A percentile compares a stretch with the other conserved stretches of the same genome.
Evolutionary conservation across 495 filamentous ascomycete genomes (phyloP).

Genomic region (Tuber indicum): DNA sequence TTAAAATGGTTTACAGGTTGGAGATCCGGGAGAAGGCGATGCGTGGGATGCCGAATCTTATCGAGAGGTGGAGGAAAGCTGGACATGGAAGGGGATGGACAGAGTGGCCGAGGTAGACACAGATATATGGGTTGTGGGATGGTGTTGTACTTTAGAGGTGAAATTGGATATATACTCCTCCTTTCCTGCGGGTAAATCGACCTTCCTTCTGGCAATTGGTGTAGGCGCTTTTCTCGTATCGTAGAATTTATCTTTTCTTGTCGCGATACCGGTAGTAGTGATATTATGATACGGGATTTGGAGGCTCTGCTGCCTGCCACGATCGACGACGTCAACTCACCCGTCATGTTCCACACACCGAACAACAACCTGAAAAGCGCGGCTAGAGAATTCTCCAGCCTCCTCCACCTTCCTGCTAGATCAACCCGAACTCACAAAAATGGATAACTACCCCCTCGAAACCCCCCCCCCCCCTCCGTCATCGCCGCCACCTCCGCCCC

Average conservation of each 20-base stretch:
- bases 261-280: no score
- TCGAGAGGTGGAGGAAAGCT: slow-evolving; percentile 85
- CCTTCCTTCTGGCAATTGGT: not conserved
- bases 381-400: not conserved
- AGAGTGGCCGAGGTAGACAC: slow-evolving; percentile 64
- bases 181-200: slow-evolving; percentile 5
- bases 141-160: slow-evolving; percentile 5
- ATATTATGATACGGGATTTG: not conserved
- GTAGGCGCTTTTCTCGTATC: not conserved
- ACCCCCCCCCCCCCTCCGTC: slow-evolving; percentile 31
- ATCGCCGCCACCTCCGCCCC: slow-evolving; percentile 45
- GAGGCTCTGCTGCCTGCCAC: not conserved
- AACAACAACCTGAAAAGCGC: not conserved
- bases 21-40: slow-evolving; percentile 86
- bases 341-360: not conserved
- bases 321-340: not conserved
- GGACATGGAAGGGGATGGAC: slow-evolving; percentile 86
- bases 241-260: not conserved
- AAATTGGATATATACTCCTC: slow-evolving; percentile 12
- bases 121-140: not conserved
- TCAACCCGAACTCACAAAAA: not conserved
- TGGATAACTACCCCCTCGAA: slow-evolving; percentile 18
- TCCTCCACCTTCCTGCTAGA: not conserved
- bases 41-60: slow-evolving; percentile 83
- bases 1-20: slow-evolving; percentile 50